Conservation (phyloP, 2,329 filamentous ascomycete species). For the Myriosclerotinia duriaeana region DNA sequence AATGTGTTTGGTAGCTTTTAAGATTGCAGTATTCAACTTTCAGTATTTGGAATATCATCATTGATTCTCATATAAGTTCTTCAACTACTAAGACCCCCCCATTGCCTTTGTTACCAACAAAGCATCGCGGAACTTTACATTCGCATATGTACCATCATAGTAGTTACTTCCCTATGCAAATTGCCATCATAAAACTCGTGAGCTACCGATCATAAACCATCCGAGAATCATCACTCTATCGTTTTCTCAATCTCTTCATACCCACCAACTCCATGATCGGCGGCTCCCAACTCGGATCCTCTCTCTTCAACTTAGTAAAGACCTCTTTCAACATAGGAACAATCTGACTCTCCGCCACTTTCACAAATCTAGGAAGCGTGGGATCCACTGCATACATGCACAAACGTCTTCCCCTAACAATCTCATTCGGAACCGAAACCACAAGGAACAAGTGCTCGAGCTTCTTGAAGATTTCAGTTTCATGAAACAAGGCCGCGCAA, state of each 20-base stretch:
- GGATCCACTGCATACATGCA: background rate
- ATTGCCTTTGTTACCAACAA: too few species aligned
- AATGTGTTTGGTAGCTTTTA: too few species aligned
- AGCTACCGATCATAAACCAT: background rate
- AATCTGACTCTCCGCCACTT: background rate
- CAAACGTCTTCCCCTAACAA: background rate
- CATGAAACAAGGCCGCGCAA: background rate
- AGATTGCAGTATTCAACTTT: too few species aligned
- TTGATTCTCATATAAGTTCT: too few species aligned
- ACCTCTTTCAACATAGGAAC: background rate
- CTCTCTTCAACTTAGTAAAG: background rate
- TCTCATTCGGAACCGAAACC: background rate
- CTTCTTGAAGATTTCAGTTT: background rate
- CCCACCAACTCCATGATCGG: background rate
- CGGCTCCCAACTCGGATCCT: background rate
- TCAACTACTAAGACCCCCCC: too few species aligned
- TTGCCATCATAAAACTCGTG: background rate
- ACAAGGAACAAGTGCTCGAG: background rate
- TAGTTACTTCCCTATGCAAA: background rate
- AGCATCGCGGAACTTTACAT: too few species aligned
- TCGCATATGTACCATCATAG: background rate
- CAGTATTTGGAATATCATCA: too few species aligned
- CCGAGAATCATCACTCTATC: background rate
- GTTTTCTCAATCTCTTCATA: background rate
- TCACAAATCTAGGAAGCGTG: background rate